Conservation (phyloP, 2,329 filamentous ascomycete species). For the Phaeosphaeria sp. region DNA sequence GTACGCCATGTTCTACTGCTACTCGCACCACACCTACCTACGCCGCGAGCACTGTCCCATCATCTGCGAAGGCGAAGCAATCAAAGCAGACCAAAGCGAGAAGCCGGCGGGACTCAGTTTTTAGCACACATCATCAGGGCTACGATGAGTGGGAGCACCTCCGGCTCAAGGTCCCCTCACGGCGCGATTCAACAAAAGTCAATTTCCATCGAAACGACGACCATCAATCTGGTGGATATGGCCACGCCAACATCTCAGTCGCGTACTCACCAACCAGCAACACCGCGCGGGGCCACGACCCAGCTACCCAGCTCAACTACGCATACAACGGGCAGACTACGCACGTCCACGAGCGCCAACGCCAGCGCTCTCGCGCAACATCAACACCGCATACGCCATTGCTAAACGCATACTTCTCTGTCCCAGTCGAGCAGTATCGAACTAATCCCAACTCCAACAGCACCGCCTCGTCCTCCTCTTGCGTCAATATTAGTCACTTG, state of each 20-base stretch:
- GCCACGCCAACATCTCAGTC: not conserved
- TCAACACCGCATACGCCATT: not conserved
- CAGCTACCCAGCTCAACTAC: conserved; percentile 11
- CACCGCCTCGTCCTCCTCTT: not conserved
- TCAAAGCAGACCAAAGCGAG: not conserved
- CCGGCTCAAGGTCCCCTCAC: not conserved
- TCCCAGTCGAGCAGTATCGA: not conserved
- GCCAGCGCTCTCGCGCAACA: not conserved
- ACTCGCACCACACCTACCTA: not conserved
- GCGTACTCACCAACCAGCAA: not conserved
- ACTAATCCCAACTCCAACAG: not conserved
- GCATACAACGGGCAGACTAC: conserved; percentile 24
- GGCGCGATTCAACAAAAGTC: not conserved
- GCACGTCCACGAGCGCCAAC: conserved; percentile 9
- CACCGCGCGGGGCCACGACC: conserved; percentile 17
- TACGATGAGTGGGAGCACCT: not conserved
- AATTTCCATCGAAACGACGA: not conserved
- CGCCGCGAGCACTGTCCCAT: not conserved
- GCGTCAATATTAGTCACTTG: not conserved
- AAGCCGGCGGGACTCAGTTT: not conserved
- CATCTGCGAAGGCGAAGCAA: not conserved
- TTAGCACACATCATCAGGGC: not conserved
- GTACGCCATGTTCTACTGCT: not conserved
- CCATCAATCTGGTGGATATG: not conserved
- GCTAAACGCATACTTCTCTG: not conserved